Evolutionary conservation across 2,329 filamentous ascomycete genomes (phyloP).

Genomic region (Penicillium hesseltinei): DNA sequence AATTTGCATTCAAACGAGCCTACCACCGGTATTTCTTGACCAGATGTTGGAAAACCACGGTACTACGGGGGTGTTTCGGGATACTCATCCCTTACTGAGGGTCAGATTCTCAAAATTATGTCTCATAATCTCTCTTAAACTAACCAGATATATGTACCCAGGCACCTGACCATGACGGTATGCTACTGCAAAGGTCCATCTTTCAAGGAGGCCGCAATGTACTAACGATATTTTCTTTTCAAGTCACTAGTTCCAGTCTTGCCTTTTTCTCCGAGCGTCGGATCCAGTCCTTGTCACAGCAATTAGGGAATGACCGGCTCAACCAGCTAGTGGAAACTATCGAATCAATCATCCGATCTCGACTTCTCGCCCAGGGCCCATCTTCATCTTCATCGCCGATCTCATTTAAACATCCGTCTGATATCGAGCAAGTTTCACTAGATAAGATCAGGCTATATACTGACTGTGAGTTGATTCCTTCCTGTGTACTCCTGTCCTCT

Average conservation of each 20-base stretch:
- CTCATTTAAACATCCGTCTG: not conserved
- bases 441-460: not conserved
- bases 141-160: not conserved
- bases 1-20: not conserved
- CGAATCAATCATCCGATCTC: not conserved
- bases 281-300: constrained; percentile 29
- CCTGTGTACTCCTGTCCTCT: too few species aligned
- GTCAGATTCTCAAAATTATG: not conserved
- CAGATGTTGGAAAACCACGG: not conserved
- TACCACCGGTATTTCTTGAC: not conserved
- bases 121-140: not conserved
- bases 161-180: not conserved
- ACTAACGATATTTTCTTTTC: not conserved
- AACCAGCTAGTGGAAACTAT: constrained; percentile 18
- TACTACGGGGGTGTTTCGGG: not conserved
- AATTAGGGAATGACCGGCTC: constrained; percentile 27
- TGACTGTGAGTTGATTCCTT: constrained; percentile 2
- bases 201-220: not conserved
- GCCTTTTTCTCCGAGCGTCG: constrained; percentile 39
- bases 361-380: not conserved
- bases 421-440: not conserved
- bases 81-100: not conserved
- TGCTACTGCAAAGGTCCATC: not conserved
- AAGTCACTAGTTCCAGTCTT: constrained; percentile 35
- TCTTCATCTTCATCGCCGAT: not conserved